A percentile compares a stretch with the other conserved stretches of the same genome.
Conservation (phyloP, 2,329 filamentous ascomycete species). For the Leptographium lundbergii region DNA sequence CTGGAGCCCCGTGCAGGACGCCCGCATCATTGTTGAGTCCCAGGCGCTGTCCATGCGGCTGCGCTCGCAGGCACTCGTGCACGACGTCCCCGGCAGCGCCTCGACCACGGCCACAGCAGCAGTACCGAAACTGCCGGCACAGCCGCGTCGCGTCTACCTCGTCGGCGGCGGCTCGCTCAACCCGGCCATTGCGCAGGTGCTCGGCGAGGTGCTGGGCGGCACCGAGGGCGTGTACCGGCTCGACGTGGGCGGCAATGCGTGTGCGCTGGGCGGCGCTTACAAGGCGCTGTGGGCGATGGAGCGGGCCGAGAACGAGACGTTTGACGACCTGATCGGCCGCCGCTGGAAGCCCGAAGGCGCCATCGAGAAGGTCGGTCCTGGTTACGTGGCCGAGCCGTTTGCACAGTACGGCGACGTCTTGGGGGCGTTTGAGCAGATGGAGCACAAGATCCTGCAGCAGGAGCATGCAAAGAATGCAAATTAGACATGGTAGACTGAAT, state of each 20-base stretch:
- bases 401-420: slow-evolving; percentile 67
- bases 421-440: slow-evolving; percentile 64
- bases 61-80: slow-evolving; percentile 66
- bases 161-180: slow-evolving; percentile 89
- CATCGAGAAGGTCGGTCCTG: slow-evolving; percentile 69
- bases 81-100: slow-evolving; percentile 13
- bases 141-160: slow-evolving; percentile 83
- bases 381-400: slow-evolving; percentile 65
- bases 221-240: slow-evolving; percentile 84
- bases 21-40: slow-evolving; percentile 82
- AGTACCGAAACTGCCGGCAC: slow-evolving; percentile 51
- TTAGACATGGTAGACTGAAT: background rate
- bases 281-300: slow-evolving; percentile 92
- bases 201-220: slow-evolving; percentile 80
- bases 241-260: slow-evolving; percentile 90
- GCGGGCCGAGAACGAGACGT: slow-evolving; percentile 54
- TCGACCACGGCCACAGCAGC: background rate
- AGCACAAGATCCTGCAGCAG: slow-evolving; percentile 47
- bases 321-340: slow-evolving; percentile 74
- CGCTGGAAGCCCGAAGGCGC: slow-evolving; percentile 80
- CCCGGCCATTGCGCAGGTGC: slow-evolving; percentile 71
- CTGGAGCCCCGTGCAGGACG: slow-evolving; percentile 45
- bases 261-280: slow-evolving; percentile 85
- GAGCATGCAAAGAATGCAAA: slow-evolving; percentile 13
- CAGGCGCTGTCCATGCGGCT: slow-evolving; percentile 86